Evolutionary conservation across 2,329 filamentous ascomycete species (phyloP).

Genomic region (Talaromyces sp.): DNA sequence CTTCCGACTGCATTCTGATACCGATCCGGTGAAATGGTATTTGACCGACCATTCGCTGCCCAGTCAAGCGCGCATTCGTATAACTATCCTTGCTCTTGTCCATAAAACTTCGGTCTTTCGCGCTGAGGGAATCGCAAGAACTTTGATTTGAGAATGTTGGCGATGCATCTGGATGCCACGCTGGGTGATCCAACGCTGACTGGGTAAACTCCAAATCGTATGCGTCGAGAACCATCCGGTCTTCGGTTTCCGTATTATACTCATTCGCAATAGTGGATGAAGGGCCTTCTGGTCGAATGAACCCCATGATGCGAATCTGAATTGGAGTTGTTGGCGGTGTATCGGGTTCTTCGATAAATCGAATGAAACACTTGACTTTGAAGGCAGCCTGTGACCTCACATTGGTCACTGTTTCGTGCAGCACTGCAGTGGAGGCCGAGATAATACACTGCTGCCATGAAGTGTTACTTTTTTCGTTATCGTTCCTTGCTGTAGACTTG

Average conservation of each 20-base stretch:
- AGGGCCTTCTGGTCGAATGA: conserved; percentile 21
- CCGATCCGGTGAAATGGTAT: conserved; percentile 57
- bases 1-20: conserved; percentile 44
- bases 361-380: conserved; percentile 41
- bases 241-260: conserved; percentile 28
- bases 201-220: conserved; percentile 35
- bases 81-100: conserved; percentile 44
- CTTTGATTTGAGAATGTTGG: conserved; percentile 19
- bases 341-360: conserved; percentile 23
- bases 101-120: conserved; percentile 23
- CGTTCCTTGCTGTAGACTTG: background rate
- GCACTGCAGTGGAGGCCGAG: conserved; percentile 45
- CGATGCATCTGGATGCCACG: conserved; percentile 31
- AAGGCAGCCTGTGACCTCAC: conserved; percentile 34
- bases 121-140: conserved; percentile 15
- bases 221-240: conserved; percentile 32
- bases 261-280: conserved; percentile 25
- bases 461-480: background rate
- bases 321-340: conserved; percentile 8
- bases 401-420: conserved; percentile 32
- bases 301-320: conserved; percentile 58
- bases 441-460: conserved; percentile 59
- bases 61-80: conserved; percentile 44
- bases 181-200: conserved; percentile 31
- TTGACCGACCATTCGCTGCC: conserved; percentile 53